Conservation (phyloP, 208 protist species). For the Leishmania tropica region DNA sequence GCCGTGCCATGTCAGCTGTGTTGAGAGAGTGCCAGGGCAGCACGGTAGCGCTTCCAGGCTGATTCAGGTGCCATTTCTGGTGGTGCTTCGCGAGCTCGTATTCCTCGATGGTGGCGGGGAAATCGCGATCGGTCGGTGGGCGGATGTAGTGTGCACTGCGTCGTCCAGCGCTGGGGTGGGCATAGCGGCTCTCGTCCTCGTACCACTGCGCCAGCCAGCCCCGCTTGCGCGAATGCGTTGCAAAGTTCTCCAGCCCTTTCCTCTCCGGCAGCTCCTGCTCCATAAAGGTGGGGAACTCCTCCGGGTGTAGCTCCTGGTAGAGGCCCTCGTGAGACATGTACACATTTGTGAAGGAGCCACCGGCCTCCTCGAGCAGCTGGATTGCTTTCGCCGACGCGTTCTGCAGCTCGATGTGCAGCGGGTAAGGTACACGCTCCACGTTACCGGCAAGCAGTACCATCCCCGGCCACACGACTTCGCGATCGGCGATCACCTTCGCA, state of each 20-base stretch:
- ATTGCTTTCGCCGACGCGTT: slow-evolving; percentile 82
- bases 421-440: slow-evolving; percentile 75
- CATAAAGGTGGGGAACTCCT: slow-evolving; percentile 83
- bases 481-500: slow-evolving; percentile 69
- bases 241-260: slow-evolving; percentile 77
- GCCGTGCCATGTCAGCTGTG: slow-evolving; percentile 71
- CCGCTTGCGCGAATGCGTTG: slow-evolving; percentile 71
- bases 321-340: slow-evolving; percentile 93
- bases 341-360: slow-evolving; percentile 82
- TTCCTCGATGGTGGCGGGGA: slow-evolving; percentile 87
- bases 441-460: slow-evolving; percentile 78
- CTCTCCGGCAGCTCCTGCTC: slow-evolving; percentile 85
- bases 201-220: slow-evolving; percentile 91
- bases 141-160: slow-evolving; percentile 81
- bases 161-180: slow-evolving; percentile 79
- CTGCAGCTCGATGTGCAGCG: slow-evolving; percentile 89
- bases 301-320: slow-evolving; percentile 87
- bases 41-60: slow-evolving; percentile 85
- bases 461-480: slow-evolving; percentile 88
- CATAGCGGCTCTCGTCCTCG: slow-evolving; percentile 87
- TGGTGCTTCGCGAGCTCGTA: slow-evolving; percentile 92
- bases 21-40: slow-evolving; percentile 85
- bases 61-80: slow-evolving; percentile 93
- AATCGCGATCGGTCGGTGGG: slow-evolving; percentile 80
- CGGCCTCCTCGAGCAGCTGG: slow-evolving; percentile 86